phyloP scores from a whole-genome alignment of 2,329 filamentous ascomycete species.

The Tolypocladium pustulatum region DNA sequence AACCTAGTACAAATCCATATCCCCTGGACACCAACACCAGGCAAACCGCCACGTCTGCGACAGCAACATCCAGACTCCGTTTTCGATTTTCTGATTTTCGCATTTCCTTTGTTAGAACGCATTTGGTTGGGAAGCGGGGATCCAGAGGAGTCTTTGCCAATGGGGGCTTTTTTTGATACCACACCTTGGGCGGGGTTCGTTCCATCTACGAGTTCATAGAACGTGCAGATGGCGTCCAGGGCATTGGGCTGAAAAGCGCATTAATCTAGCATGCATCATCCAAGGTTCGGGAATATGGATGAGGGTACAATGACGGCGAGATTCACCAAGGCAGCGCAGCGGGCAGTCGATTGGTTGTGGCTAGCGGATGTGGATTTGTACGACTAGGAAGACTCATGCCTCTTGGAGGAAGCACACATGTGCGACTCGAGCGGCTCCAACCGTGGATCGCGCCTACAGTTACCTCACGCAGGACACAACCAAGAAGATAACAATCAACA shows the following conservation, averaged over 20 bases:
- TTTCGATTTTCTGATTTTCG: slow-evolving; percentile 2
- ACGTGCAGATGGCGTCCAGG: slow-evolving; percentile 20
- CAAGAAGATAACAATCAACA: slow-evolving; percentile 4
- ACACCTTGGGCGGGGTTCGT: slow-evolving; percentile 12
- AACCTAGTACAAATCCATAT: not conserved
- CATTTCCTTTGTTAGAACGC: slow-evolving; percentile 14
- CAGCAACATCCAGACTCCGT: slow-evolving; percentile 2
- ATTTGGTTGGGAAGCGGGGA: slow-evolving; percentile 12
- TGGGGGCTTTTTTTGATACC: slow-evolving; percentile 17
- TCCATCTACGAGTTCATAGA: slow-evolving; percentile 19
- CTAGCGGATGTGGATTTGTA: slow-evolving; percentile 15
- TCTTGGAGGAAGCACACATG: not conserved
- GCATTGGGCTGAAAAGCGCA: slow-evolving; percentile 27
- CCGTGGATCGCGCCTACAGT: not conserved
- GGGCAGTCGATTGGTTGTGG: slow-evolving; percentile 6
- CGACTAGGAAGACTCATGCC: slow-evolving; percentile 16
- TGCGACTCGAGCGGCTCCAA: not conserved
- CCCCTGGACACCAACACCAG: slow-evolving; percentile 2
- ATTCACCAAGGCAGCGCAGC: not conserved
- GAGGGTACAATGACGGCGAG: slow-evolving; percentile 11
- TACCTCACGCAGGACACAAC: not conserved
- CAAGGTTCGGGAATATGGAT: slow-evolving; percentile 21
- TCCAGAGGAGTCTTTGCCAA: slow-evolving; percentile 18
- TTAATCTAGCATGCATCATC: slow-evolving; percentile 30
- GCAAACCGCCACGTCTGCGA: not conserved